Evolutionary conservation across 441 rosid genomes (phyloP).

Genomic region (Populus tomentosa): DNA sequence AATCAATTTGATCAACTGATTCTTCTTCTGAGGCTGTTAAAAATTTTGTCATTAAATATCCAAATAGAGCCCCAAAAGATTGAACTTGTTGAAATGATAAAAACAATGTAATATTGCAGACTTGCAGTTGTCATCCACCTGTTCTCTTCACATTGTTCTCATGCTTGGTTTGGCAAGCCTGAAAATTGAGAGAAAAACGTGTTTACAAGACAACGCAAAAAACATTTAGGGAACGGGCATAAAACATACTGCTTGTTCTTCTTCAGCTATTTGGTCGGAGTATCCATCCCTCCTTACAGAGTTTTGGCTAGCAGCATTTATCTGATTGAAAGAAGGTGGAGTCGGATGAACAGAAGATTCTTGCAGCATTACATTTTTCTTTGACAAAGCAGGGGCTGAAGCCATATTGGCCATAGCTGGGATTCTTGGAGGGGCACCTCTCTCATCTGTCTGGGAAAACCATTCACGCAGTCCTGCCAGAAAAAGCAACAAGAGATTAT

Average conservation of each 20-base stretch:
- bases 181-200: conserved; percentile 18
- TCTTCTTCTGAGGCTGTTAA: conserved; percentile 58
- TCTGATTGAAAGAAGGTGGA: conserved; percentile 46
- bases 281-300: conserved; percentile 73
- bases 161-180: conserved; percentile 47
- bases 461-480: conserved; percentile 89
- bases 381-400: conserved; percentile 57
- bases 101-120: neutral
- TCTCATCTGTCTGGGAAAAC: conserved; percentile 96
- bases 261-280: conserved; percentile 86
- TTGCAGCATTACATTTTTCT: conserved; percentile 45
- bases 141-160: conserved; percentile 57
- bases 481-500: neutral
- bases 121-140: conserved; percentile 38
- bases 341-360: conserved; percentile 45
- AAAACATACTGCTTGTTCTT: conserved; percentile 74
- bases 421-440: conserved; percentile 89
- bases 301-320: conserved; percentile 59
- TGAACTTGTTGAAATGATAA: neutral
- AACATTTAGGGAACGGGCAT: conserved; percentile 11
- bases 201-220: conserved; percentile 2
- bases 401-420: conserved; percentile 99
- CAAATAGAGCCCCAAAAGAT: conserved; percentile 4
- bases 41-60: conserved; percentile 8
- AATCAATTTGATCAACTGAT: conserved; percentile 63